Evolutionary conservation across 371 early-diverging fungal genomes (phyloP).

Genomic region (Actinomortierella ambigua): DNA sequence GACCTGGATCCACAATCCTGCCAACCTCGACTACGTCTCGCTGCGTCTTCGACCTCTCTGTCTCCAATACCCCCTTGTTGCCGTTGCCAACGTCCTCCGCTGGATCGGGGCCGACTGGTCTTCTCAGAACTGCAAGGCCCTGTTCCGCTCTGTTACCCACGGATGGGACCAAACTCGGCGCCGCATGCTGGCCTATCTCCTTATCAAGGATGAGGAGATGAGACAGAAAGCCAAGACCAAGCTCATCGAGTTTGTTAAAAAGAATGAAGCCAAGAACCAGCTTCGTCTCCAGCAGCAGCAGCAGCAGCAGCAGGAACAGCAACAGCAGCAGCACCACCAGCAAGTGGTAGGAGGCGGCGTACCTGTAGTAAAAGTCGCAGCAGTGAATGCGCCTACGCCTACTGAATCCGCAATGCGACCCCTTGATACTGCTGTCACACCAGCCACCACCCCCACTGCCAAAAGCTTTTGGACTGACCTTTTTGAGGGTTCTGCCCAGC

Average conservation of each 20-base stretch:
- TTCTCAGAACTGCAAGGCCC: constrained; percentile 37
- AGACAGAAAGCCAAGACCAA: constrained; percentile 41
- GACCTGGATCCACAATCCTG: constrained; percentile 43
- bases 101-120: constrained; percentile 47
- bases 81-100: constrained; percentile 39
- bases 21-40: constrained; percentile 45
- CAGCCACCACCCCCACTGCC: not conserved
- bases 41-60: constrained; percentile 43
- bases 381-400: constrained; percentile 1
- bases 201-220: constrained; percentile 44
- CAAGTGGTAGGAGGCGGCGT: constrained; percentile 1
- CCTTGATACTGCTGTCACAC: not conserved
- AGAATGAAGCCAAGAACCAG: constrained; percentile 6
- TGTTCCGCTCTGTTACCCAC: constrained; percentile 37
- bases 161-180: constrained; percentile 37
- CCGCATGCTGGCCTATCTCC: constrained; percentile 37
- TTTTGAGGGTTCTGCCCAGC: too few relatives aligned
- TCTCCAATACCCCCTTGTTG: constrained; percentile 39
- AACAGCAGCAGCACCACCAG: constrained; percentile 15
- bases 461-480: not conserved
- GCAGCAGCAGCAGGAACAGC: constrained; percentile 12
- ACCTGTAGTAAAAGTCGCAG: constrained; percentile 1
- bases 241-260: constrained; percentile 36
- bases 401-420: constrained; percentile 10
- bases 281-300: constrained; percentile 9